These are phyloP conservation scores for Scytalidium lignicola DNA, from an alignment of 2,329 filamentous ascomycete genomes.

Conservation along the genomic window DNA sequence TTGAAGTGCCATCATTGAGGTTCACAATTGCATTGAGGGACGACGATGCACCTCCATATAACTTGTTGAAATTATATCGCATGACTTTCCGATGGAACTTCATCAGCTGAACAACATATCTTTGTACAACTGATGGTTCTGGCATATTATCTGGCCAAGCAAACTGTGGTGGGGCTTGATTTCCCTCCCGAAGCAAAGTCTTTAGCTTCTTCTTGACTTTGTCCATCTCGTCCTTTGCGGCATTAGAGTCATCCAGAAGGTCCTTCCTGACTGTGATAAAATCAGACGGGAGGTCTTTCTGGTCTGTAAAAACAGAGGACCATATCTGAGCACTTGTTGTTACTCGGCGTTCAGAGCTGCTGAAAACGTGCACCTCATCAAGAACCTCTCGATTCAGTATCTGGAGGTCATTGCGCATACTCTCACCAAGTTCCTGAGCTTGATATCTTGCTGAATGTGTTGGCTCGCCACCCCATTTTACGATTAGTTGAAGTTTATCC, in stretches of 20 bases:
- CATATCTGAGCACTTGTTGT: slow-evolving; percentile 97
- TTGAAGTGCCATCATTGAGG: slow-evolving; percentile 33
- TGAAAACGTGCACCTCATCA: slow-evolving; percentile 90
- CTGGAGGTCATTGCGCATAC: slow-evolving; percentile 91
- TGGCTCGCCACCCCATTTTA: slow-evolving; percentile 98
- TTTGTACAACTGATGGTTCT: slow-evolving; percentile 89
- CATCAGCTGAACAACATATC: slow-evolving; percentile 91
- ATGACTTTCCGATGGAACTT: slow-evolving; percentile 95
- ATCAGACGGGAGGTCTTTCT: slow-evolving; percentile 78
- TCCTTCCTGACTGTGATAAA: slow-evolving; percentile 92
- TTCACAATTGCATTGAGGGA: slow-evolving; percentile 55
- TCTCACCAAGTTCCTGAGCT: slow-evolving; percentile 88
- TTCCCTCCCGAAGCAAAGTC: slow-evolving; percentile 83
- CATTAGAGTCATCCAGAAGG: slow-evolving; percentile 93
- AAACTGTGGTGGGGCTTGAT: slow-evolving; percentile 88
- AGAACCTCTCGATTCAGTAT: slow-evolving; percentile 89
- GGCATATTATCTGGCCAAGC: slow-evolving; percentile 96
- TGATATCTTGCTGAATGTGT: slow-evolving; percentile 97
- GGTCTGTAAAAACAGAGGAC: slow-evolving; percentile 80
- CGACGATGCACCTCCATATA: slow-evolving; percentile 62
- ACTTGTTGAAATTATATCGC: slow-evolving; percentile 84
- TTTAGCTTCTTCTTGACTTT: slow-evolving; percentile 99
- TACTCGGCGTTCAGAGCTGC: slow-evolving; percentile 89
- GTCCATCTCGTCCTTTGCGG: slow-evolving; percentile 98
- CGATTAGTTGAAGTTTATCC: slow-evolving; percentile 94